These are phyloP conservation scores for Sphaerobolus stellatus DNA, from an alignment of 1,284 basidiomycete species.

Conservation along the genomic window DNA sequence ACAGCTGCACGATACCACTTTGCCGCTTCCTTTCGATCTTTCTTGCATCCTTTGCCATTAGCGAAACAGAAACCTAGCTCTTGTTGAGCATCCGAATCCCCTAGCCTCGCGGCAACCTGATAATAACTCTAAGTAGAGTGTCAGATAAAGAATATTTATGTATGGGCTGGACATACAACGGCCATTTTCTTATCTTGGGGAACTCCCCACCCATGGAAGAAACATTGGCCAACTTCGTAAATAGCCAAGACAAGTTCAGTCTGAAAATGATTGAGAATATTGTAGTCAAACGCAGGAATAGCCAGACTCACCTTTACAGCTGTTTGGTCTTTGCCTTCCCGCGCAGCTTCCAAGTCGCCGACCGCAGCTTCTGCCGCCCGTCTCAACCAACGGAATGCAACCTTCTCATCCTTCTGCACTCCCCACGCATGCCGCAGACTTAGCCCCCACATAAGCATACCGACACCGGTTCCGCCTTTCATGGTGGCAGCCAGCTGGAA, in stretches of 20 bases:
- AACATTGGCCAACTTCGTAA: constrained; percentile 90
- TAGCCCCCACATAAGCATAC: constrained; percentile 92
- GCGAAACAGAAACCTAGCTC: constrained; percentile 83
- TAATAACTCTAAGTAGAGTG: constrained; percentile 69
- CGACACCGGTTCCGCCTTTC: constrained; percentile 79
- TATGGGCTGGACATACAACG: constrained; percentile 50
- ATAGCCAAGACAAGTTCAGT: constrained; percentile 85
- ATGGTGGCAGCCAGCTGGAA: constrained; percentile 81
- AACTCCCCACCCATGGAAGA: constrained; percentile 90
- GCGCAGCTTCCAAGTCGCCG: constrained; percentile 65
- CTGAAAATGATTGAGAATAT: constrained; percentile 34
- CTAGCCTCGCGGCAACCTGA: constrained; percentile 76
- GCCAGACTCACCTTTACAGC: constrained; percentile 43
- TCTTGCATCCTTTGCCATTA: constrained; percentile 88
- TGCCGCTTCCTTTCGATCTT: constrained; percentile 82
- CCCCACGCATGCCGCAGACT: constrained; percentile 91
- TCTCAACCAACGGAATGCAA: constrained; percentile 81
- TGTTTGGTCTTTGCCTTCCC: constrained; percentile 38
- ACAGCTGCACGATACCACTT: constrained; percentile 88
- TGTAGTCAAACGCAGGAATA: neutral
- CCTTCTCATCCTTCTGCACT: constrained; percentile 70
- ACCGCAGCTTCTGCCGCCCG: constrained; percentile 81
- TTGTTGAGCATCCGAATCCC: constrained; percentile 84
- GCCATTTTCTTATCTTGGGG: constrained; percentile 85
- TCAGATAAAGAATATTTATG: constrained; percentile 1